phyloP scores from a whole-genome alignment of 345 rosid species.

The Salix udensis region DNA sequence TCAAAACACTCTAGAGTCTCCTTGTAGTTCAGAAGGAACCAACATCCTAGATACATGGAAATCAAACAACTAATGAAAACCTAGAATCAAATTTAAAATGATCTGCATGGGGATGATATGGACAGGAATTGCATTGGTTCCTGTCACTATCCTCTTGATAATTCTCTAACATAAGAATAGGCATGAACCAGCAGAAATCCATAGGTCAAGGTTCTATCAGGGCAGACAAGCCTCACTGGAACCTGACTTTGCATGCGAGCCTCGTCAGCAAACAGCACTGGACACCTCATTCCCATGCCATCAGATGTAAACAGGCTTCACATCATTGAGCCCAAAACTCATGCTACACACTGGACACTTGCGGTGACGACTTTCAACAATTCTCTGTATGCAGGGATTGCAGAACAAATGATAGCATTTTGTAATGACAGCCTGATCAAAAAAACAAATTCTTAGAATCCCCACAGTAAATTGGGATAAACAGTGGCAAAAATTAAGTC shows the following conservation, averaged over 20 bases:
- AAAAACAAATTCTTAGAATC: neutral
- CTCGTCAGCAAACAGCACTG: neutral
- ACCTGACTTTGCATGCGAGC: neutral
- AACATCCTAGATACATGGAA: constrained; percentile 18
- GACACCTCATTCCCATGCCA: neutral
- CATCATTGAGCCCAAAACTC: constrained; percentile 84
- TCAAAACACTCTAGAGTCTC: constrained; percentile 14
- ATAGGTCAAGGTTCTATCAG: constrained; percentile 6
- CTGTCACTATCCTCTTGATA: constrained; percentile 9
- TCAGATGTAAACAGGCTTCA: constrained; percentile 94
- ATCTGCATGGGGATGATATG: constrained; percentile 17
- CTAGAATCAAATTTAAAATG: constrained; percentile 20
- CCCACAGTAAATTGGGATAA: neutral
- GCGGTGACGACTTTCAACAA: constrained; percentile 68
- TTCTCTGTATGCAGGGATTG: constrained; percentile 73
- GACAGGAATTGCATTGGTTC: constrained; percentile 16
- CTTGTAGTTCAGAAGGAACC: constrained; percentile 9
- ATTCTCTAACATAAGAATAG: constrained; percentile 10
- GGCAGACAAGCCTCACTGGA: neutral
- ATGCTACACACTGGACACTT: constrained; percentile 82
- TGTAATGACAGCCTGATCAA: constrained; percentile 80
- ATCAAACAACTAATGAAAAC: constrained; percentile 10
- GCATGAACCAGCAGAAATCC: constrained; percentile 18
- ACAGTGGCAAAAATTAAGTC: neutral
- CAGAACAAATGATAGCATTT: constrained; percentile 96